phyloP scores from a whole-genome alignment of 345 rosid genomes.

The Diplotaxis tenuifolia region DNA sequence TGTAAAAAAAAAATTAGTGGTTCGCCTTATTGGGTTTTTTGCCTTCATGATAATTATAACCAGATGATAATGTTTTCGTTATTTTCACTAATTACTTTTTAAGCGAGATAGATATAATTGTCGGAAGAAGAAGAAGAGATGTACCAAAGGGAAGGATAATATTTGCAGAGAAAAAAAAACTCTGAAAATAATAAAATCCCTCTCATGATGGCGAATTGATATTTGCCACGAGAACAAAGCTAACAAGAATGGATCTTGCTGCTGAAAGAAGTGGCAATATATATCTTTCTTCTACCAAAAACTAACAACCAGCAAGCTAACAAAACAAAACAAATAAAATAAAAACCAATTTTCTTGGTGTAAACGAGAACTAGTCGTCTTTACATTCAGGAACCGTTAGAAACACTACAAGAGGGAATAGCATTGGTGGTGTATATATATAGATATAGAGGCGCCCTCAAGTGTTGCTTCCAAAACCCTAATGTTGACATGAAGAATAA shows the following conservation, averaged over 20 bases:
- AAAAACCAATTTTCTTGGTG: neutral
- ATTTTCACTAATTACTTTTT: neutral
- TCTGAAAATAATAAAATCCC: conserved; percentile 21
- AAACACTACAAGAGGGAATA: too few species aligned
- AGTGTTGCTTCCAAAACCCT: conserved; percentile 22
- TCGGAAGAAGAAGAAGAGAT: neutral
- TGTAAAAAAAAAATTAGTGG: neutral
- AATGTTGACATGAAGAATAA: too few species aligned
- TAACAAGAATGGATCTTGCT: conserved; percentile 54
- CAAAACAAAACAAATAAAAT: neutral
- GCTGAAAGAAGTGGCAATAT: conserved; percentile 64
- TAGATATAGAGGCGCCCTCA: conserved; percentile 1
- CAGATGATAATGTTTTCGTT: neutral
- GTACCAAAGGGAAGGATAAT: conserved; percentile 41
- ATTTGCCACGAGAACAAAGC: conserved; percentile 74
- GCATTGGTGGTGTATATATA: neutral
- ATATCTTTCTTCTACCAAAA: neutral
- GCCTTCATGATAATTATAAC: neutral
- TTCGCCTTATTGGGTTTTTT: neutral
- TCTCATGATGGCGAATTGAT: conserved; percentile 33
- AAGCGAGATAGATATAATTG: too few species aligned
- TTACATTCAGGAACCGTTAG: neutral
- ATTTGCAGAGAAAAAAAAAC: conserved; percentile 30
- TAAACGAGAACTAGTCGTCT: neutral
- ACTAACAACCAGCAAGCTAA: neutral